Percentiles rank a stretch among this genome's conserved stretches.
These are phyloP conservation scores for Aethionema arabicum DNA, from an alignment of 345 rosid species.

Conservation along the genomic window DNA sequence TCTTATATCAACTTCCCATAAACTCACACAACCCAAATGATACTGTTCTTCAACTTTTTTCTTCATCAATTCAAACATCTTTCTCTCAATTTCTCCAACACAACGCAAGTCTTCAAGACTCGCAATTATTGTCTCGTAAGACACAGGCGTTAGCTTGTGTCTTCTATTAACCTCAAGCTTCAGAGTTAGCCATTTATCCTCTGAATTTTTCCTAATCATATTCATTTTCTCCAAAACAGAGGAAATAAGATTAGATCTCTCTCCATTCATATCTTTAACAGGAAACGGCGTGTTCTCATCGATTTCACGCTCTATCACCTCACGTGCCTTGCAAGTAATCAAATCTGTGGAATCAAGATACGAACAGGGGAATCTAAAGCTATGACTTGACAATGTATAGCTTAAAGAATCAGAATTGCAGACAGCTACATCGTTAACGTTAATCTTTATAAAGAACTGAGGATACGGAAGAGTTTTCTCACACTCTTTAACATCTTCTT, in stretches of 20 bases:
- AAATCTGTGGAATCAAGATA: slow-evolving; percentile 17
- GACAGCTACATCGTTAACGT: background rate
- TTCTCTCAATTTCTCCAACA: background rate
- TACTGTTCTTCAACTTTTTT: slow-evolving; percentile 18
- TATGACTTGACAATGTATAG: background rate
- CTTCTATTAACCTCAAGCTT: background rate
- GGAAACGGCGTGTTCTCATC: slow-evolving; percentile 1
- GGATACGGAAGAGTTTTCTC: slow-evolving; percentile 22
- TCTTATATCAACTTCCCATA: slow-evolving; percentile 20
- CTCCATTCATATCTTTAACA: background rate
- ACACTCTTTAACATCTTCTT: background rate
- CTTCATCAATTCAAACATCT: slow-evolving; percentile 24
- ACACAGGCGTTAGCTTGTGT: background rate
- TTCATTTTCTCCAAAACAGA: background rate
- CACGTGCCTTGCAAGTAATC: background rate
- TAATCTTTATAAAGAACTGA: slow-evolving; percentile 25
- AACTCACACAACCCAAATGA: slow-evolving; percentile 9
- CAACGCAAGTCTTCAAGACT: background rate
- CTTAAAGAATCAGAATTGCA: background rate
- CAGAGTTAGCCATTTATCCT: slow-evolving; percentile 23
- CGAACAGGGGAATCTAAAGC: slow-evolving; percentile 26
- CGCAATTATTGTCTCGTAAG: background rate
- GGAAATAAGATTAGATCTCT: background rate
- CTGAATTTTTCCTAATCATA: background rate
- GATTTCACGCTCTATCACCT: slow-evolving; percentile 18